phyloP scores from a whole-genome alignment of 2,329 filamentous ascomycete species.

The Dendrostoma leiphaemia region DNA sequence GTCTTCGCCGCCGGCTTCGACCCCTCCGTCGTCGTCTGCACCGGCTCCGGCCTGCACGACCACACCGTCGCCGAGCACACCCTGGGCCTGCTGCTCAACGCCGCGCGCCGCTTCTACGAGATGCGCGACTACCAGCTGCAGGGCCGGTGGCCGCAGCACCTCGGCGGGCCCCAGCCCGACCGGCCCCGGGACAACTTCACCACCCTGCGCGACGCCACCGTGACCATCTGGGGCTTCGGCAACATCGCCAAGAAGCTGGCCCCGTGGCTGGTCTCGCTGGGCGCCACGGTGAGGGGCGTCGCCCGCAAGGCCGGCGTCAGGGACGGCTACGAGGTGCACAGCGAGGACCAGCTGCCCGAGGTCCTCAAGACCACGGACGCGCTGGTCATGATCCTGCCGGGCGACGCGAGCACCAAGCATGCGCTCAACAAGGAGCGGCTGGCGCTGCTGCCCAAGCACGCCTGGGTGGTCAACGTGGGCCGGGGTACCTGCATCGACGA shows the following conservation, averaged over 20 bases:
- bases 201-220: constrained; percentile 55
- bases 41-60: constrained; percentile 63
- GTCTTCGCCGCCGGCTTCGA: constrained; percentile 62
- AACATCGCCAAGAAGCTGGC: constrained; percentile 63
- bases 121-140: constrained; percentile 62
- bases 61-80: constrained; percentile 64
- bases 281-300: constrained; percentile 57
- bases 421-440: constrained; percentile 54
- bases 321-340: constrained; percentile 55
- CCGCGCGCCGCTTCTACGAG: constrained; percentile 57
- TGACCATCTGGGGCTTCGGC: constrained; percentile 64
- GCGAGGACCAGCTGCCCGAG: constrained; percentile 50
- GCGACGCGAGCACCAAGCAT: constrained; percentile 53
- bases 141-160: constrained; percentile 57
- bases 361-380: constrained; percentile 59
- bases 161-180: constrained; percentile 60
- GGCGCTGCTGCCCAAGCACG: constrained; percentile 53
- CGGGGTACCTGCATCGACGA: constrained; percentile 35
- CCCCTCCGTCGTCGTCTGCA: constrained; percentile 50
- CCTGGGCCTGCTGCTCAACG: constrained; percentile 54
- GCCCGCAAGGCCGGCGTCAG: constrained; percentile 57
- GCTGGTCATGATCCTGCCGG: constrained; percentile 66
- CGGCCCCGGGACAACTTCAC: constrained; percentile 51
- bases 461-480: constrained; percentile 53
- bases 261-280: constrained; percentile 52